A percentile compares a stretch with the other conserved stretches of the same genome.
These are phyloP conservation scores for Papilionanthe hybrid DNA, from an alignment of 116 monocot species.

Conservation along the genomic window DNA sequence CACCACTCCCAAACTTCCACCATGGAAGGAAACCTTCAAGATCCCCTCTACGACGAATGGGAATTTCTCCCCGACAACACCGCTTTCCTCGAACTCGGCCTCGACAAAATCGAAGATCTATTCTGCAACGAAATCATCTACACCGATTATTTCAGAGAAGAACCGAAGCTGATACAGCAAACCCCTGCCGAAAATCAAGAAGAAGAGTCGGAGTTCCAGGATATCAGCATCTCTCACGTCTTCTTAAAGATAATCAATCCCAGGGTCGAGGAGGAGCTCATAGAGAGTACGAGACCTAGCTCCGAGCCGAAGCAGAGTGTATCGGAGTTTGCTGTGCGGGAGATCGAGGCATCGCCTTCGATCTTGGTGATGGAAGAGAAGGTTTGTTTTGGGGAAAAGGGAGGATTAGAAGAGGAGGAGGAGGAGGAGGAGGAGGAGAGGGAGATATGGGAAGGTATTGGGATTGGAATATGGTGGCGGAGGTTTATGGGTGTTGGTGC, in stretches of 20 bases:
- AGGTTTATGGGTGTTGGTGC: neutral
- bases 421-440: neutral
- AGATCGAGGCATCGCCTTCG: neutral
- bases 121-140: constrained; percentile 5
- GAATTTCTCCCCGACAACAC: constrained; percentile 5
- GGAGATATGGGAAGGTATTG: neutral
- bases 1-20: neutral
- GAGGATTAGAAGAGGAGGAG: neutral
- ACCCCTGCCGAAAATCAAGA: neutral
- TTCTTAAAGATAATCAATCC: neutral
- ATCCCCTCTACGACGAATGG: neutral
- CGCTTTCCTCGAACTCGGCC: neutral
- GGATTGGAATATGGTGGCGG: neutral
- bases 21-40: neutral
- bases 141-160: constrained; percentile 5
- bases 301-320: neutral
- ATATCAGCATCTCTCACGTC: no score
- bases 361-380: neutral
- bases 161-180: neutral
- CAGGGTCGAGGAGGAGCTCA: neutral
- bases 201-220: neutral
- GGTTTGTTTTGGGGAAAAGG: neutral
- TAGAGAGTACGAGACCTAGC: neutral
- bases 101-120: neutral
- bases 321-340: neutral